Base-by-base conservation (phyloP, 1,139 yeast genomes). In the Wickerhamomyces sp. region DNA sequence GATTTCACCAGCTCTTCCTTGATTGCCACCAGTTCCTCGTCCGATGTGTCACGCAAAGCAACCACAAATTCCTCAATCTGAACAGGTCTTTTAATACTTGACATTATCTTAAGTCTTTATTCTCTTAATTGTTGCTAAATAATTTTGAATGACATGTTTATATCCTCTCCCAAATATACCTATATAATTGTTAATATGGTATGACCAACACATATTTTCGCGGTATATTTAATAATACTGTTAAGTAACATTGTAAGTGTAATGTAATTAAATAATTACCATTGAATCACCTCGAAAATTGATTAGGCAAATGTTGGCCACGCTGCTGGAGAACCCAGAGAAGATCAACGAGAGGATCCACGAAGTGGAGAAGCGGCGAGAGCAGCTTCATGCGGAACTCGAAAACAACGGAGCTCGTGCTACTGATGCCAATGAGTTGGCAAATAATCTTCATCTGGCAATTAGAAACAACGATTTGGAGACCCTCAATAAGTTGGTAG, bases 331-430 rank as follows among this genome's bases (percentile, higher is more conserved):
- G 4, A 51, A 60, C 36, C 50, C 64, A 22, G 38, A 47, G 10
- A 43, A 38, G 21, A 43, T 63, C 31, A 56, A 62, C 17, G 45
- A 31, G 16, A 51, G 52, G 28, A 45, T 63, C 37, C 44, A 45
- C 28, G 37, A 38, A 38, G 45, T 48, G 10, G 57, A 49, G 32
- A 37, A 30, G 10, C 49, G 39, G 38, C 47, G 53, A 29, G 45
- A 43, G 14, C 31, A 33, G 3, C 31, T 39, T 10, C 36, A 30
- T 15, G 43, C 37, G 13, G 37, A 31, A 14, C 28, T 41, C 13
- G n/a, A 24, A 31, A 15, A 34, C 25, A 31, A 20, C 26, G 28
- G 25, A 3, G 38, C 28, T 5, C 29, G 30, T 20, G 22, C 19
- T 3, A 40, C 39, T n/a, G 41, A 42, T 20, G 49, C 45, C 7